Conservation (phyloP, 441 rosid genomes). For the Eutrema salsugineum region DNA sequence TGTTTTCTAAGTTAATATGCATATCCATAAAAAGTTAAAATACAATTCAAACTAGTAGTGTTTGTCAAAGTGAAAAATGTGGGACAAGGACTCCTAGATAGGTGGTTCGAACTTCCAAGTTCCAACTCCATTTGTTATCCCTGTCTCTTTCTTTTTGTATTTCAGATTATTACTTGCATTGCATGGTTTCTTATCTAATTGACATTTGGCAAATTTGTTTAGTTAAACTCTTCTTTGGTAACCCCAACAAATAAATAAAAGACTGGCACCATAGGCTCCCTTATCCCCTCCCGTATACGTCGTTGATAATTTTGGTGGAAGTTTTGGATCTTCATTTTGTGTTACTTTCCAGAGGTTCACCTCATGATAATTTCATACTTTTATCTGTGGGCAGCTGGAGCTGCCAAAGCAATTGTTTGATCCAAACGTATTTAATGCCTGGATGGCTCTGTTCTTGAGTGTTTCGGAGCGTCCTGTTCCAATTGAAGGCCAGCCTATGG, state of each 20-base stretch:
- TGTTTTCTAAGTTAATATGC: background rate
- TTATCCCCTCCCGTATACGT: too few species aligned
- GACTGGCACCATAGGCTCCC: too few species aligned
- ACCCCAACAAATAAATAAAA: background rate
- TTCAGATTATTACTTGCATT: background rate
- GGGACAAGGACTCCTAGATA: background rate
- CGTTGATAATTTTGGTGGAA: too few species aligned
- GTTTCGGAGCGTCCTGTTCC: slow-evolving; percentile 92
- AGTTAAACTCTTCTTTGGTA: background rate
- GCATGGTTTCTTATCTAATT: slow-evolving; percentile 1
- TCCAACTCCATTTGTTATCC: slow-evolving; percentile 6
- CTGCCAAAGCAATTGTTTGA: slow-evolving; percentile 86
- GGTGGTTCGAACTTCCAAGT: slow-evolving; percentile 3
- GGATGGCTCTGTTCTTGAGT: slow-evolving; percentile 95
- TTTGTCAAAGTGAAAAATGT: background rate
- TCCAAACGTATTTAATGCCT: slow-evolving; percentile 77
- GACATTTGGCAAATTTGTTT: background rate
- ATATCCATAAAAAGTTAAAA: background rate
- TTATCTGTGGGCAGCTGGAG: slow-evolving; percentile 69
- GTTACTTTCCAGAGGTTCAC: slow-evolving; percentile 5
- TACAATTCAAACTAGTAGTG: background rate
- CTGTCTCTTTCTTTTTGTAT: background rate
- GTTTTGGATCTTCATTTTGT: background rate
- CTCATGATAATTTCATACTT: slow-evolving; percentile 3
- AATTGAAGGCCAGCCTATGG: slow-evolving; percentile 87